Evolutionary conservation across 139 green algal species (phyloP), one percentile per base, ranked within the genome.

Genomic region (Volvox reticuliferus): DNA sequence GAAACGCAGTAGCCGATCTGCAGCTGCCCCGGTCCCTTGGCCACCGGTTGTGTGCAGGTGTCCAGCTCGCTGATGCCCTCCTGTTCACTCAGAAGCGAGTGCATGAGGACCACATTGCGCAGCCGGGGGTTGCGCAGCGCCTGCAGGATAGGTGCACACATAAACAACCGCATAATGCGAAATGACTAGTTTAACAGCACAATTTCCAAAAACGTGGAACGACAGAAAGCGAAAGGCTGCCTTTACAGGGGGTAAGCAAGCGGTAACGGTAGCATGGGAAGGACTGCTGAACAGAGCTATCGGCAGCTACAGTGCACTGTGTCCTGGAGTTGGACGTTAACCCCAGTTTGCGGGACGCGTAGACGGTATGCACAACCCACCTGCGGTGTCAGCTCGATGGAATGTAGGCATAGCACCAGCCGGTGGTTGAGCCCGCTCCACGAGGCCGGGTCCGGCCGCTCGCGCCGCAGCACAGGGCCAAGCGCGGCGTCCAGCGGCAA

Each of bases 51-150:
- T 19, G 84, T 93, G 65, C 85, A 93, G 0, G 90, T 93, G 90
- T 93, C 90, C 65, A 89, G 82, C 82, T 68, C 67, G 71, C 55
- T 87, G 81, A 79, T 89, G 88, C 80, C 76, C 24, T 21, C 61
- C 24, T 86, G 33, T 33, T 91, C 76, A 28, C 62, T 79, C 22
- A 93, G 78, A 30, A 93, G 77, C 32, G 78, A 63, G 44, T 93
- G 90, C 84, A 88, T 91, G 12, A 93, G 36, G 30, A 93, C 87
- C 37, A 93, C 65, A 68, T 91, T 79, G 44, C n/a, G 33, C 33
- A 88, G 44, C 17, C 50, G 65, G 62, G 90, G 36, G 77, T 90
- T 68, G 28, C 82, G 62, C 55, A 77, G 62, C 18, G 62, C 28
- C 82, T 88, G 82, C 63, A 30, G 33, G 35, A 3, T 55, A 9